Evolutionary conservation across 176 grass and related monocot species (phyloP).

Genomic region (Oryza coarctata): DNA sequence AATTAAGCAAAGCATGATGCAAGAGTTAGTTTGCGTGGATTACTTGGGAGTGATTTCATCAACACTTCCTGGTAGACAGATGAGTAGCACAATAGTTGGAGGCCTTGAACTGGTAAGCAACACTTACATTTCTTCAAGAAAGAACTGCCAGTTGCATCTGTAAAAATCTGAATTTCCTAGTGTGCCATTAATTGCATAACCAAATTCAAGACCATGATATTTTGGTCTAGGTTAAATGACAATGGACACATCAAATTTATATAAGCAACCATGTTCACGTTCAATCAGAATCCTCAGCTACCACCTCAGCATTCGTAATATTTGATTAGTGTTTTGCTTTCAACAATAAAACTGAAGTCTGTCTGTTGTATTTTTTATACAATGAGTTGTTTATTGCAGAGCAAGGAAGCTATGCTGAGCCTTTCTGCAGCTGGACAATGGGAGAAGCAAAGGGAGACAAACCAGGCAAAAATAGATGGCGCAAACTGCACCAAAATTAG

Average conservation of each 20-base stretch:
- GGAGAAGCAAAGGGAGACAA: slow-evolving; percentile 87
- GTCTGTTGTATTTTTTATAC: neutral
- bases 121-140: slow-evolving; percentile 1
- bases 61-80: slow-evolving; percentile 37
- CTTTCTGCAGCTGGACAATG: slow-evolving; percentile 70
- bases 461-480: slow-evolving; percentile 67
- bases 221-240: slow-evolving; percentile 5
- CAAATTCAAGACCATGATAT: slow-evolving; percentile 19
- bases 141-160: neutral
- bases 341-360: neutral
- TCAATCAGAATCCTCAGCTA: neutral
- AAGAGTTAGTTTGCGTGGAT: slow-evolving; percentile 57
- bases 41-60: slow-evolving; percentile 52
- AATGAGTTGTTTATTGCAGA: slow-evolving; percentile 46
- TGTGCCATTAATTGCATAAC: neutral
- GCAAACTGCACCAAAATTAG: slow-evolving; percentile 74
- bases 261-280: neutral
- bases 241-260: neutral
- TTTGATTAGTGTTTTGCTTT: neutral
- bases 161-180: neutral
- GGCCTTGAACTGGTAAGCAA: slow-evolving; percentile 72
- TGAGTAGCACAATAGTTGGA: slow-evolving; percentile 36
- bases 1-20: slow-evolving; percentile 49
- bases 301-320: neutral
- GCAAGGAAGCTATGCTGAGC: slow-evolving; percentile 65